Base-by-base conservation (phyloP, 192 early-diverging fungal genomes). In the Backusella liffmaniae region DNA sequence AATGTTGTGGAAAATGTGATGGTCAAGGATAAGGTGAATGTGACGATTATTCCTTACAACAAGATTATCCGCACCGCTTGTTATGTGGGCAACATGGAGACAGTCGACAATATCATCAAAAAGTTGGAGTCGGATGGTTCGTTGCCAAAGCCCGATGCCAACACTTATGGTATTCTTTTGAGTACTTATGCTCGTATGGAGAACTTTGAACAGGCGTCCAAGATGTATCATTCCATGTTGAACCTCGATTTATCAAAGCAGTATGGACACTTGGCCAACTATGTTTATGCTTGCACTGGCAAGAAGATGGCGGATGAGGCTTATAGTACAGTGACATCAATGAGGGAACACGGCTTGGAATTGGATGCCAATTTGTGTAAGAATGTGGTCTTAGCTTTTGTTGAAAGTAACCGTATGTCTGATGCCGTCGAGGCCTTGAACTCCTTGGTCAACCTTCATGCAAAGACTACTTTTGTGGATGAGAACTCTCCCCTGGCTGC, bases 211-310 rank as follows among this genome's bases (percentile, higher is more conserved):
- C 34, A 74, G 2, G 75, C 78, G 3, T 9, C 34, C 15, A 56
- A 76, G 5, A 32, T 69, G 0, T 83, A 78, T 34, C 5, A 30
- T 32, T 10, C 67, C 5, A 46, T 83, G 51, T 15, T 73, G 41
- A 72, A 71, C 12, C 73, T 65, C 5, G 74, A 80, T 68, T 21
- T 83, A 41, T 21, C 42, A 7, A 70, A 69, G 15, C 72, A 73
- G 16, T 83, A 77, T 69, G 78, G 82, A 8, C 79, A 79, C 34
- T 36, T 83, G 18, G 74, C 79, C 10, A 65, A 76, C 37, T 83
- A 80, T 29, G 53, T 76, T 35, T 34, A 69, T 36, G 37, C 73
- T 8, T 83, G 82, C 65, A n/a, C 74, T 10, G 41, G 35, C 0
- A 32, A 66, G 18, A 35, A 62, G 9, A 37, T 72, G 13, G 44